A percentile compares a stretch with the other conserved stretches of the same genome.
Evolutionary conservation across 2,329 filamentous ascomycete genomes (phyloP).

Genomic region (Zarea fungicola): DNA sequence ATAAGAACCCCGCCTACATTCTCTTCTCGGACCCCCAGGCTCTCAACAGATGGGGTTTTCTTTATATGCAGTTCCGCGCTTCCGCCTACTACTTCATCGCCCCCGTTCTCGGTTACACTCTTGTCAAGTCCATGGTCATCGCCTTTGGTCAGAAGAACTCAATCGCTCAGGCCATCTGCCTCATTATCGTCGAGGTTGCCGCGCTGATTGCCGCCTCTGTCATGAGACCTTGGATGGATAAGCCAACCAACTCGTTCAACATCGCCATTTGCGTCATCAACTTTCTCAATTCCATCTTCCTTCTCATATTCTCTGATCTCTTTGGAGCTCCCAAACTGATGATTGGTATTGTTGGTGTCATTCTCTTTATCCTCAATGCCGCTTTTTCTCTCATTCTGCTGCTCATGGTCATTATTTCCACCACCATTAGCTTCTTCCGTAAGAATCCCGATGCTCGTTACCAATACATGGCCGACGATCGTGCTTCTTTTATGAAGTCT

Average conservation of each 20-base stretch:
- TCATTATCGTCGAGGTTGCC: conserved; percentile 76
- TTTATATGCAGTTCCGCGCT: conserved; percentile 95
- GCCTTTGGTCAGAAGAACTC: conserved; percentile 69
- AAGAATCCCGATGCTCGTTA: conserved; percentile 95
- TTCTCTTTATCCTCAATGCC: conserved; percentile 85
- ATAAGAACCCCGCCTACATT: conserved; percentile 95
- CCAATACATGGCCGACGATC: conserved; percentile 93
- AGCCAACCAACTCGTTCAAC: conserved; percentile 95
- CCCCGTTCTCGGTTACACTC: conserved; percentile 67
- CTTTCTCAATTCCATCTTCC: conserved; percentile 84
- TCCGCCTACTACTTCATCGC: conserved; percentile 95
- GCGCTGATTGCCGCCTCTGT: conserved; percentile 74
- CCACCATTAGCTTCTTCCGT: conserved; percentile 66
- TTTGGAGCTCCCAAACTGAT: conserved; percentile 82
- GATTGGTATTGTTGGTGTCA: conserved; percentile 80
- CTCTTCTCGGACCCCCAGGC: conserved; percentile 93
- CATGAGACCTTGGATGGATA: conserved; percentile 97
- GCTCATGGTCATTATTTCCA: conserved; percentile 65
- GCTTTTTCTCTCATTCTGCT: conserved; percentile 77
- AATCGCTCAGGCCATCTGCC: conserved; percentile 73
- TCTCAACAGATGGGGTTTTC: conserved; percentile 96
- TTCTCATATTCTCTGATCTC: conserved; percentile 81
- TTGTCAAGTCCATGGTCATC: conserved; percentile 89
- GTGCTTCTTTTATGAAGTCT: conserved; percentile 96
- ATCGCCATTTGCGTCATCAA: conserved; percentile 87